Evolutionary conservation across 2,329 filamentous ascomycete genomes (phyloP), one percentile per base, ranked within the genome.

Genomic region (Ascochyta lentis): DNA sequence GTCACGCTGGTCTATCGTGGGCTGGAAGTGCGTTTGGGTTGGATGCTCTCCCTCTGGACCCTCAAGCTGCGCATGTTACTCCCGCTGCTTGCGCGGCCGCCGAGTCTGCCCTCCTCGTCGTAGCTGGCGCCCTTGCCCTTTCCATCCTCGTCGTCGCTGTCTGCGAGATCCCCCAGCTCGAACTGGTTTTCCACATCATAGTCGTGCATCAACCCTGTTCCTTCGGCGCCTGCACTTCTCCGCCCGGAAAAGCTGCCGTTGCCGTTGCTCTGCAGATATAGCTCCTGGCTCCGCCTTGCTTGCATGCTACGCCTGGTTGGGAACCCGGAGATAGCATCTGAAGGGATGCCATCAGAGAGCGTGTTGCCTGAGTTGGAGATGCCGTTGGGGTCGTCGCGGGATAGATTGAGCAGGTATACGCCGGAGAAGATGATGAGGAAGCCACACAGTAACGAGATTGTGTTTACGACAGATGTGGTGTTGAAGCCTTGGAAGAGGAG

Each of bases 401-500:
- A 97, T n/a, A 99, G 86, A 71, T 98, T 98, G 65, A 98, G 85
- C 6, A 98, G 86, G 77, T 98, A 98, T 49, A 98, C 94, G 26
- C 94, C 94, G 3, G 92, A 90, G 75, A 98, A 98, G 58, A 96
- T 98, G 63, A 95, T 87, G 55, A 98, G 85, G 79, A 98, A 98
- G 56, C 94, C 94, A 73, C 90, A 94, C 47, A 98, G 84, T 13
- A 98, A 84, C 3, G 94, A 97, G 54, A 98, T 87, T 0, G 92
- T 97, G 78, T 95, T 96, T 65, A 96, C 90, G 6, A 89, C 84
- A 67, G 96, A 91, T 44, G 91, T 91, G 4, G 94, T 98, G 77
- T 98, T 97, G 83, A 98, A 98, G 56, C 94, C 94, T 67, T 88
- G 87, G 80, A 96, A 98, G 47, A 98, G 88, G 70, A 97, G 96